Evolutionary conservation across 805 yeast species (phyloP).

Genomic region (Wickerhamomyces rabaulensis): DNA sequence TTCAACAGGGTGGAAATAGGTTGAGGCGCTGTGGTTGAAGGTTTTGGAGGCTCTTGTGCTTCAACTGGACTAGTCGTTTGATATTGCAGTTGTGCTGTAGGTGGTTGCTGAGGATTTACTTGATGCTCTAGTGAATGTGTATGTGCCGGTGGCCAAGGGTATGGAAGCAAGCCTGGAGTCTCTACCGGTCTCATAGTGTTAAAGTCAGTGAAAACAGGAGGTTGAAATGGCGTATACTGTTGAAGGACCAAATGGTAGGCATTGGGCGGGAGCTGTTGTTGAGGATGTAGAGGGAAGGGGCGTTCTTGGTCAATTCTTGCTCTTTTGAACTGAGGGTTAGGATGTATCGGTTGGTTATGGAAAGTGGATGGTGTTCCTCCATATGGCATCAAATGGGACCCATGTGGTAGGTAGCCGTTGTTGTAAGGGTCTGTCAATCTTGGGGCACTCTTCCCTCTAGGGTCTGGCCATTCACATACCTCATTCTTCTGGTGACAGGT

Average conservation of each 20-base stretch:
- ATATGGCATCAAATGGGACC: background rate
- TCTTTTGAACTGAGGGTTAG: background rate
- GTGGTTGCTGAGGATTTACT: background rate
- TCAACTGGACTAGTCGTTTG: background rate
- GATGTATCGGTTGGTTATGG: background rate
- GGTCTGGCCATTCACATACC: slow-evolving; percentile 20
- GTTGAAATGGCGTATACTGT: background rate
- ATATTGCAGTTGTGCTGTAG: background rate
- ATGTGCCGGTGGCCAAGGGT: background rate
- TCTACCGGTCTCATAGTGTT: background rate
- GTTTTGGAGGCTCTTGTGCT: no score
- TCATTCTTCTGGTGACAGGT: slow-evolving; percentile 33
- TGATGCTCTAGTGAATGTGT: background rate
- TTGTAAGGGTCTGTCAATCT: background rate
- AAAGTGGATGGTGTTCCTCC: background rate
- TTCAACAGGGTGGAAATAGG: no score
- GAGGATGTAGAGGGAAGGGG: background rate
- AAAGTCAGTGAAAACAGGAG: background rate
- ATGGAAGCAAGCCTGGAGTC: background rate
- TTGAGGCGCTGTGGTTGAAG: no score
- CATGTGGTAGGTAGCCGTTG: background rate
- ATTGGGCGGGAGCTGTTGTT: background rate
- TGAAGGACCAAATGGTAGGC: background rate
- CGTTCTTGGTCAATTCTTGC: background rate
- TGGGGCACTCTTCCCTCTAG: slow-evolving; percentile 2